Evolutionary conservation across 78 protist species (phyloP), one percentile per base, ranked within the genome.

Genomic region (Acrasis kona): DNA sequence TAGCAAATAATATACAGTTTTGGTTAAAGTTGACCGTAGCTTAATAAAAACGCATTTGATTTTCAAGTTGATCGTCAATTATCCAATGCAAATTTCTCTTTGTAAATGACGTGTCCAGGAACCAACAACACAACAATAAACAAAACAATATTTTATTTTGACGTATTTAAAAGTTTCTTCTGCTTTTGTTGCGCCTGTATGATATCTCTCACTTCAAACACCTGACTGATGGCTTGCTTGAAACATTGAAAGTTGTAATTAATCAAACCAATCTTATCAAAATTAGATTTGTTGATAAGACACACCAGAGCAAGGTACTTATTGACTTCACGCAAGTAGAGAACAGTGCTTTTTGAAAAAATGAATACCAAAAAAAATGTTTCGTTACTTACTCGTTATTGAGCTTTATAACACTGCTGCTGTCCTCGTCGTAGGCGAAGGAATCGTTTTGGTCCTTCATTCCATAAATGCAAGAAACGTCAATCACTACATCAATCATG

Each of bases 401-500:
- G 79, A 79, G 84, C 5, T 89, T 89, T 9, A 82, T 39, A 37
- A 65, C 67, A 29, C 78, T 89, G 35, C 79, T 84, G 5, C 78
- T 86, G 65, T 77, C 91, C 30, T 65, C 77, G 28, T 61, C 36
- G 30, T 61, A 39, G 27, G 9, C 30, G 72, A 3, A 2, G 32
- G 0, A 32, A 35, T 0, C 42, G n/a, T 12, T 8, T 75, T 42
- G 75, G 68, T 9, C 8, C 9, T 30, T 27, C 2, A 31, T 5
- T 41, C 94, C 96, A 87, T 93, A 95, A 38, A 93, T 92, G 84
- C 89, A 90, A 2, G 93, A 80, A 10, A 93, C 82, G 75, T 93
- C 97, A 41, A 92, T 85, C 6, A 92, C 97, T 29, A 92, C 96
- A 72, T 93, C 98, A 32, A 95, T 91, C 96, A 93, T 90, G 77